Evolutionary conservation across 345 rosid species (phyloP).

Genomic region (Arabis alpina): DNA sequence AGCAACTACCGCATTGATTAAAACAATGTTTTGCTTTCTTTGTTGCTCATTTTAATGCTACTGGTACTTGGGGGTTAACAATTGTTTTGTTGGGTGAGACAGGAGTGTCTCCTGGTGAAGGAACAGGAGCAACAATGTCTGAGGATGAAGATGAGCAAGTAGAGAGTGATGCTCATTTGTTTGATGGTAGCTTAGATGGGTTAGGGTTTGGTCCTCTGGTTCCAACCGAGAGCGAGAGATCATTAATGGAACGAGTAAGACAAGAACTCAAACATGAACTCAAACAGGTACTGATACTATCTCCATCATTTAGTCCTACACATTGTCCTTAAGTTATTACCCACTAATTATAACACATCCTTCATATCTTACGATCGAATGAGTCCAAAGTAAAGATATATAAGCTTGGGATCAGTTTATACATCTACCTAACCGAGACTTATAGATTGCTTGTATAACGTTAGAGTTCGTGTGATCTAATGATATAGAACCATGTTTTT

Average conservation of each 20-base stretch:
- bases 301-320: not conserved
- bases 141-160: conserved; percentile 99
- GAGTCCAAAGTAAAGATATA: too few relatives aligned
- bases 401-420: not conserved
- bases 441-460: too few relatives aligned
- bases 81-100: conserved; percentile 35
- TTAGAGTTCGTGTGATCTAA: conserved; percentile 22
- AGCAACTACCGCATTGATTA: not conserved
- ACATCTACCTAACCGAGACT: conserved; percentile 1
- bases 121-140: conserved; percentile 98
- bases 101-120: conserved; percentile 99
- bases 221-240: conserved; percentile 93
- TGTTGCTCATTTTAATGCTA: not conserved
- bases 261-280: conserved; percentile 93
- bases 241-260: conserved; percentile 96
- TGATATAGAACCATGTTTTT: not conserved
- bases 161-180: conserved; percentile 80
- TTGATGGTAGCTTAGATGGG: conserved; percentile 66
- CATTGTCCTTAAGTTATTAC: not conserved
- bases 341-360: too few relatives aligned
- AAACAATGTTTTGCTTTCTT: not conserved
- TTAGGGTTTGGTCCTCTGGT: conserved; percentile 93
- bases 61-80: not conserved
- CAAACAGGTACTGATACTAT: conserved; percentile 66
- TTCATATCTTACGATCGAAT: too few relatives aligned